Conservation (phyloP, 495 filamentous ascomycete species). For the Aspergillus olivimuriae region DNA sequence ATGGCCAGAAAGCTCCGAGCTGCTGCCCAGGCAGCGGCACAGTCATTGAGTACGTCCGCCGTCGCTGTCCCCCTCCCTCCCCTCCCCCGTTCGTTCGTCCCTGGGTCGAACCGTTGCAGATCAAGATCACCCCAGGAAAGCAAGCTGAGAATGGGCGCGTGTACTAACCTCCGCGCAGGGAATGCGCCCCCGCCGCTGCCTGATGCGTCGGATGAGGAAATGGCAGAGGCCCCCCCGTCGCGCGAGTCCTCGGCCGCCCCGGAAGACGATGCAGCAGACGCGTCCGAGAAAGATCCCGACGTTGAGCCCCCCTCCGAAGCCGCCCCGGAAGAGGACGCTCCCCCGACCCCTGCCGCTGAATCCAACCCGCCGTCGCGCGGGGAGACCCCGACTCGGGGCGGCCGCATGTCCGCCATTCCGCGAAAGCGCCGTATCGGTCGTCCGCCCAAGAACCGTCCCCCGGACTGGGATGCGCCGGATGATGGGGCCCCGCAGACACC, state of each 20-base stretch:
- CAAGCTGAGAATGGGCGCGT: constrained; percentile 15
- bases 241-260: constrained; percentile 29
- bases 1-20: constrained; percentile 46
- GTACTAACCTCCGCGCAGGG: constrained; percentile 21
- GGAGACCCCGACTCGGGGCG: constrained; percentile 24
- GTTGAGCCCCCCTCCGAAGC: constrained; percentile 25
- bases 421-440: constrained; percentile 78
- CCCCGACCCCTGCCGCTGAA: constrained; percentile 30
- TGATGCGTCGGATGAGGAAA: constrained; percentile 46
- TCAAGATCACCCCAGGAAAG: no score
- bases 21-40: constrained; percentile 44
- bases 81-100: not conserved
- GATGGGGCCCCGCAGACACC: constrained; percentile 47
- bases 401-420: constrained; percentile 48
- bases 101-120: no score
- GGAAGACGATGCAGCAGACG: constrained; percentile 24
- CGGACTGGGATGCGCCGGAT: constrained; percentile 64
- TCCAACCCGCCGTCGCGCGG: constrained; percentile 31
- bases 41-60: constrained; percentile 39
- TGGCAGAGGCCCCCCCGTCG: constrained; percentile 36
- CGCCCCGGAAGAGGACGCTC: constrained; percentile 26
- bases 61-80: constrained; percentile 2
- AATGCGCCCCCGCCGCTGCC: constrained; percentile 36
- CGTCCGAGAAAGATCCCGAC: constrained; percentile 25
- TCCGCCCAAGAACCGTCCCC: constrained; percentile 75